A percentile compares a stretch with the other conserved stretches of the same genome.
phyloP scores from a whole-genome alignment of 192 early-diverging fungal species.

The Hyaloraphidium curvatum region DNA sequence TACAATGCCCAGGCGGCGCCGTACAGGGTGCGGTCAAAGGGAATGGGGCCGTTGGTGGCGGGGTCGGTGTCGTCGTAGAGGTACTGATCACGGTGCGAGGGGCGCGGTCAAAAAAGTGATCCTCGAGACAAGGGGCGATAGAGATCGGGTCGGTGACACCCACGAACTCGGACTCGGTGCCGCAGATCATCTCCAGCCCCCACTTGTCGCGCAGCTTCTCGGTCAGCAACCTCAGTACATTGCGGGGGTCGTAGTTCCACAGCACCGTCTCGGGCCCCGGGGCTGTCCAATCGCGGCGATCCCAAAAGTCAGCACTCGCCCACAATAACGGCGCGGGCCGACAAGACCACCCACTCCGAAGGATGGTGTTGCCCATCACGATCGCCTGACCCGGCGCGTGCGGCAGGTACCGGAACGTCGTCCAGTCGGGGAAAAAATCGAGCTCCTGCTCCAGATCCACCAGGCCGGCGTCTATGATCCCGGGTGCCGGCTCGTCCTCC shows the following conservation, averaged over 20 bases:
- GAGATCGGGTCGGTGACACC: too few species aligned
- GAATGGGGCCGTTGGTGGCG: not conserved
- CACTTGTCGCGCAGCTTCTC: not conserved
- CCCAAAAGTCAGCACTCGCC: too few species aligned
- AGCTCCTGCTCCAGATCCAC: too few species aligned
- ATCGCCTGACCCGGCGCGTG: not conserved
- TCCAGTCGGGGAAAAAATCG: not conserved
- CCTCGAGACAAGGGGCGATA: too few species aligned
- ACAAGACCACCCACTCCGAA: not conserved
- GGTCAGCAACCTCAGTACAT: too few species aligned
- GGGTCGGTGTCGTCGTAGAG: not conserved
- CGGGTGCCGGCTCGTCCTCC: too few species aligned
- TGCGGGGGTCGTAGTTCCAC: too few species aligned
- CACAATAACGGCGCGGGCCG: too few species aligned
- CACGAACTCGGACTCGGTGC: constrained; percentile 1
- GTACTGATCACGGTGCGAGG: not conserved
- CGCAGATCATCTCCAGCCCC: not conserved
- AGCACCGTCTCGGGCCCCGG: too few species aligned
- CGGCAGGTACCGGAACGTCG: not conserved
- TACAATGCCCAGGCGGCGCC: not conserved
- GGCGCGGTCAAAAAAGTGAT: too few species aligned
- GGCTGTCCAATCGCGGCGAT: too few species aligned
- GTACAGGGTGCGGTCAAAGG: not conserved
- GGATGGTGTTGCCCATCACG: not conserved
- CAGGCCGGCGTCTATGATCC: too few species aligned